These are phyloP conservation scores for Ramaria sp. DNA, from an alignment of 768 basidiomycete genomes.

Conservation along the genomic window DNA sequence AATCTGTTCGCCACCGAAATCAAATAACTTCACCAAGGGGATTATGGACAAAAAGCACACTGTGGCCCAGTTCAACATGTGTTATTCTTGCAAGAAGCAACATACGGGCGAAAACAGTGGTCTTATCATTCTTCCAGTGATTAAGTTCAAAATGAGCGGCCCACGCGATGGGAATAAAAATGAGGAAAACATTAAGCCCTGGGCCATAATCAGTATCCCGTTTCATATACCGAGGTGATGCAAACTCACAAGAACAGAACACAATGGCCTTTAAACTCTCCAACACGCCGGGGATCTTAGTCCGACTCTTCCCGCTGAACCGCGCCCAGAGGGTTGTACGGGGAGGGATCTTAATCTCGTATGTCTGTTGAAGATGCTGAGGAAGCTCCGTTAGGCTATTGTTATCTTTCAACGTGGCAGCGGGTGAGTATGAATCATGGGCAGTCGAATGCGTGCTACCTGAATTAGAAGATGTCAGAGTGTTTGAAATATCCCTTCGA, in stretches of 20 bases:
- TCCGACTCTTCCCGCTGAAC: slow-evolving; percentile 31
- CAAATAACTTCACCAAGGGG: slow-evolving; percentile 54
- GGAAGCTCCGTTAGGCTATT: not conserved
- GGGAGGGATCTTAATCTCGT: not conserved
- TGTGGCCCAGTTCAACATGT: slow-evolving; percentile 14
- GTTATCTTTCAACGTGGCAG: not conserved
- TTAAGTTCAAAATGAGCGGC: slow-evolving; percentile 36
- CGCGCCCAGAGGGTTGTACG: slow-evolving; percentile 28
- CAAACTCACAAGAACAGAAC: slow-evolving; percentile 42
- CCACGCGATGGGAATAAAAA: slow-evolving; percentile 55
- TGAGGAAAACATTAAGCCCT: slow-evolving; percentile 51
- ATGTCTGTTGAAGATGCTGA: not conserved
- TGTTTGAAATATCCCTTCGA: not conserved
- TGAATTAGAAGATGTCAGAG: not conserved
- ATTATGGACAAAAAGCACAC: slow-evolving; percentile 59
- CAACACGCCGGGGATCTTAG: slow-evolving; percentile 30
- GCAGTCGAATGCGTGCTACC: not conserved
- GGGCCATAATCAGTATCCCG: not conserved
- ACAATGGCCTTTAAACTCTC: slow-evolving; percentile 36
- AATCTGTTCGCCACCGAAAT: slow-evolving; percentile 51
- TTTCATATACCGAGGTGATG: slow-evolving; percentile 4
- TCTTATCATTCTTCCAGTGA: slow-evolving; percentile 10
- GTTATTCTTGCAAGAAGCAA: not conserved
- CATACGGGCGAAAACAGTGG: slow-evolving; percentile 37
- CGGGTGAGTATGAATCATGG: not conserved